Percentiles rank a stretch among this genome's conserved stretches.
These are phyloP conservation scores for Diaporthe citriasiana DNA, from an alignment of 2,329 filamentous ascomycete species.

Conservation along the genomic window DNA sequence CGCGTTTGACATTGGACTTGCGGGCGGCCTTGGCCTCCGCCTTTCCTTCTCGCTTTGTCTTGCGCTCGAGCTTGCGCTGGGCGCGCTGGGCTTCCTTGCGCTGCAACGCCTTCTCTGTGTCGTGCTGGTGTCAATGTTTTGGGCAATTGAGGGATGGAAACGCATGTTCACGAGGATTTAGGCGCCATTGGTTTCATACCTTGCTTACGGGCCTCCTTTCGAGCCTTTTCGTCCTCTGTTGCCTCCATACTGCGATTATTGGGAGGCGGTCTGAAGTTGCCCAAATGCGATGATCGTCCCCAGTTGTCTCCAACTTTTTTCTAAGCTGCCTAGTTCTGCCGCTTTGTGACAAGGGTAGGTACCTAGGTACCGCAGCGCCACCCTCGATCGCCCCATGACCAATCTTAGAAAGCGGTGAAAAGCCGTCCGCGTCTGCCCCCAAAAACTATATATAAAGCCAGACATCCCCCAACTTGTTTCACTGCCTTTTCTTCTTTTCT, in stretches of 20 bases:
- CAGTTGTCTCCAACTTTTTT: constrained; percentile 31
- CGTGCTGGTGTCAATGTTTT: not conserved
- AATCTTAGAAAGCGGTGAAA: constrained; percentile 13
- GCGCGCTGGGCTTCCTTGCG: constrained; percentile 48
- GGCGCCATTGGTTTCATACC: not conserved
- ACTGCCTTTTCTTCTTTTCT: not conserved
- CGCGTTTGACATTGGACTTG: constrained; percentile 43
- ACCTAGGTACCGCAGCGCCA: not conserved
- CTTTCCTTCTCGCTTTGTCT: constrained; percentile 52
- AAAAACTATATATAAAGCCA: constrained; percentile 24
- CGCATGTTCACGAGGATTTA: not conserved
- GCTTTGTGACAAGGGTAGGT: constrained; percentile 24
- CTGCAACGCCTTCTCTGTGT: constrained; percentile 50
- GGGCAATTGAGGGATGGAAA: too few species aligned
- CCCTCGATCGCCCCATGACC: not conserved
- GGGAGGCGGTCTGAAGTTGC: not conserved
- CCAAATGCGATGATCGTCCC: constrained; percentile 10
- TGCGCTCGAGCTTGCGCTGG: constrained; percentile 54
- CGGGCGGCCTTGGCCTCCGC: constrained; percentile 54
- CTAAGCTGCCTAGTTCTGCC: constrained; percentile 32
- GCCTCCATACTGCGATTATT: constrained; percentile 24
- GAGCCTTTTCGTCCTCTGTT: constrained; percentile 9
- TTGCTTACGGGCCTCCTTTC: not conserved
- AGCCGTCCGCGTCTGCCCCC: not conserved
- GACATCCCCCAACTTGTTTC: not conserved